Evolutionary conservation across 805 yeast genomes (phyloP), one percentile per base, ranked within the genome.

Genomic region (Candida ascalaphidarum): DNA sequence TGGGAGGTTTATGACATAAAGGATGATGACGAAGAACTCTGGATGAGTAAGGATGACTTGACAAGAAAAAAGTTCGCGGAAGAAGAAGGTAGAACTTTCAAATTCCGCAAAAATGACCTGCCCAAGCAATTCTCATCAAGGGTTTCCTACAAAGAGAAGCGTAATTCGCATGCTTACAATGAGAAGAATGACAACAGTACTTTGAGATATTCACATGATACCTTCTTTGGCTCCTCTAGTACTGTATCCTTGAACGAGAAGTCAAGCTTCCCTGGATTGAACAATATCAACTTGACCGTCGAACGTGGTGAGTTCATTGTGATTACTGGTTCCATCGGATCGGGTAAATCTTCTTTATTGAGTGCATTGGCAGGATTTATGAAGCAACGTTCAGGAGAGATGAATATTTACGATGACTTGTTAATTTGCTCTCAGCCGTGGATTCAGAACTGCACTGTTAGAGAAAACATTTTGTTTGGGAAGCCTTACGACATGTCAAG

Each of bases 371-470:
- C 63, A 7, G 68, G 67, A 1, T 47, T 50, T 34, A 58, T 62
- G 68, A 52, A 52, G 30, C 29, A 52, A 32, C 22, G 36, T 20
- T 47, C 47, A 31, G 66, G 63, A 11, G 20, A 33, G 5, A 30
- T 58, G 22, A 33, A 30, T 5, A 41, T 56, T 16, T 43, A 49
- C 29, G 49, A 50, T 20, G 57, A 55, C 19, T 34, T 55, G 20
- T 42, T 62, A 17, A 45, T 58, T 21, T 60, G 67, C 36, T 40
- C 55, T 8, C 35, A 45, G 6, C 65, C 66, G 6, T 62, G 68
- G 68, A 58, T 62, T 29, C 68, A 62, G 41, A 62, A 61, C 31
- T 47, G 65, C 11, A 56, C 65, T 15, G 55, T 62, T 11, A 45
- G 61, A 23, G 56, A 56, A 23, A 62, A 62, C 38, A 61, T 62